Base-by-base conservation (phyloP, 2,329 filamentous ascomycete species). In the Juglanconis sp. region DNA sequence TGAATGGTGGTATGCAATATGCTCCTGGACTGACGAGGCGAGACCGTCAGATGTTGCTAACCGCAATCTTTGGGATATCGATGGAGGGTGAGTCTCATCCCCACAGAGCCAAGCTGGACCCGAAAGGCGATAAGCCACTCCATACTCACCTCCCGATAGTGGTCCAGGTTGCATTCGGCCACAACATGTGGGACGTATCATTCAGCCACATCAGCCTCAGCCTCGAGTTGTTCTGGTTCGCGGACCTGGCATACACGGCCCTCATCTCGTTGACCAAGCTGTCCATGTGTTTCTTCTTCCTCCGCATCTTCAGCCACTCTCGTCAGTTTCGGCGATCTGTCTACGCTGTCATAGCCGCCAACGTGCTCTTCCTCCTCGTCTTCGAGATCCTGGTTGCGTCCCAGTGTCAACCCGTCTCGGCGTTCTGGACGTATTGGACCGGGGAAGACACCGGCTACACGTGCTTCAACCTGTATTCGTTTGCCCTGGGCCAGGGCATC, bases 261-360 rank as follows among this genome's bases (percentile, higher is more conserved):
- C 56, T 52, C 5, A 58, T 58, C 48, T 58, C 56, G 3, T 38
- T 30, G n/a, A 53, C 56, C 5, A 58, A 58, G 55, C 49, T 58
- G 5, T 58, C 56, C 7, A 44, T 53, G 17, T 58, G 56, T 31
- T 58, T 58, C 49, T 58, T 58, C 31, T 57, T 52, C 49, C 4
- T 58, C 13, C 56, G 56, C 7, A 58, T 58, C 17, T 58, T 58
- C 17, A 44, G 52, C 15, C 38, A 32, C 4, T 57, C 55, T 6
- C 48, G 46, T 9, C 9, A n/a, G 11, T 57, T 57, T 13, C 55
- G 55, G 5, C 48, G 48, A 47, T 30, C 34, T 40, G 32, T 46
- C 9, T 57, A 57, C 31, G 36, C 36, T 2, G 55, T 57, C 15
- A 52, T 57, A 5, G 55, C 46, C n/a, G 31, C 51, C 31, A 57